Evolutionary conservation across 805 yeast genomes (phyloP), one percentile per base, ranked within the genome.

Genomic region (Torulaspora franciscae): DNA sequence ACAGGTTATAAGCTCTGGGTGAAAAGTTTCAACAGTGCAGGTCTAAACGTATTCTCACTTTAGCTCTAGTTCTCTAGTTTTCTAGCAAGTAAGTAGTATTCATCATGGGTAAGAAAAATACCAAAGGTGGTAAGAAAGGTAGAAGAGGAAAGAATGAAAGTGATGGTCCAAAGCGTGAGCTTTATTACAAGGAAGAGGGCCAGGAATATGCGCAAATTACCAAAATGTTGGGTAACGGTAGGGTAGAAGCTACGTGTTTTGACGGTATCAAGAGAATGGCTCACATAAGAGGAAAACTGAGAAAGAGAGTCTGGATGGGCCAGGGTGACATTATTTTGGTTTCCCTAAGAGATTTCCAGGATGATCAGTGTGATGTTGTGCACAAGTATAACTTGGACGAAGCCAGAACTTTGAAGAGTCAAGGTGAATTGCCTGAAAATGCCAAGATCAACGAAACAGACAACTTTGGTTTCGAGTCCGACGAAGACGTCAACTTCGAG

Each of bases 291-390:
- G 99, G 99, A 61, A 93, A 93, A 68, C 79, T 93, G 73, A 86
- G 99, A 79, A 93, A 93, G 83, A 93, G 91, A 80, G 99, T 93
- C 50, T 93, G 99, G 99, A 90, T 93, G 88, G 86, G 86, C 38
- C 98, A 89, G 69, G 99, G 99, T 74, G 99, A 93, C 67, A 93
- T 93, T 59, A 88, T 93, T 57, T 75, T 93, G 64, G 93, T 91
- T 38, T 90, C 96, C 6, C 79, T 93, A 60, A 89, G 99, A 77
- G 99, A 93, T 64, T 93, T 93, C 81, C 97, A 93, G 72, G 97
- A 91, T 63, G 96, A 87, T 51, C 95, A 86, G 69, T 93, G 97
- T 75, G 99, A 93, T 68, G 97, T 93, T 57, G 91, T 93, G 47
- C 95, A 91, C 70, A 93, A 93, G 72, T 93, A 84, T 72, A 88